Percentiles rank a stretch among this genome's conserved stretches.
Evolutionary conservation across 257 asterid genomes (phyloP).

Genomic region (Echium plantagineum): DNA sequence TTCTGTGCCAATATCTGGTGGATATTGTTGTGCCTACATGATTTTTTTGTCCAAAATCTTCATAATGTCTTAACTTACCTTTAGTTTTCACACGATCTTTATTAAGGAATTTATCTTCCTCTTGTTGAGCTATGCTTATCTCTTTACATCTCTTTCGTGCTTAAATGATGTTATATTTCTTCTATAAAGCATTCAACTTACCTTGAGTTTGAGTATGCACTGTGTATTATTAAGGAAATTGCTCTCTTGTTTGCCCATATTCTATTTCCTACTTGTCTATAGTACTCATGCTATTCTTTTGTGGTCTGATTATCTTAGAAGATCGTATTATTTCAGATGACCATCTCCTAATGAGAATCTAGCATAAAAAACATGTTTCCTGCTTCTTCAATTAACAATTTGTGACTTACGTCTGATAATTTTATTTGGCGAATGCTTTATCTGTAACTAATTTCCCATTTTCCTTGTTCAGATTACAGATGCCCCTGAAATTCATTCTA

Average conservation of each 20-base stretch:
- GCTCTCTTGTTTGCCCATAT: no score
- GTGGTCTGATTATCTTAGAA: background rate
- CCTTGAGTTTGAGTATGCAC: background rate
- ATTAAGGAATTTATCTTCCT: background rate
- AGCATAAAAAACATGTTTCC: background rate
- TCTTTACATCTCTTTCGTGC: background rate
- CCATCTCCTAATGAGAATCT: background rate
- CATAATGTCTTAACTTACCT: background rate
- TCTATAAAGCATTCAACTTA: background rate
- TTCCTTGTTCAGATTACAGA: slow-evolving; percentile 57
- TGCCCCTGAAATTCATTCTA: slow-evolving; percentile 95
- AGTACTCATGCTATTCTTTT: background rate
- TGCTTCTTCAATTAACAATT: background rate
- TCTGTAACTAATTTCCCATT: background rate
- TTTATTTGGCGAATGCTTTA: background rate
- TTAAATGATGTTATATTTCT: background rate
- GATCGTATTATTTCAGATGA: background rate
- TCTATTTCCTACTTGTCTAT: no score
- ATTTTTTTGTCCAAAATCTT: background rate
- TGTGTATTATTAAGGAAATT: no score
- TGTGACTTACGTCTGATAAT: background rate
- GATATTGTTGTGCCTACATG: no score
- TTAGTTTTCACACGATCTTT: no score
- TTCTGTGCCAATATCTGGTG: background rate
- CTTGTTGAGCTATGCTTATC: background rate